Evolutionary conservation across 2,329 filamentous ascomycete species (phyloP), one percentile per base, ranked within the genome.

Genomic region (Talaromyces atroroseus): DNA sequence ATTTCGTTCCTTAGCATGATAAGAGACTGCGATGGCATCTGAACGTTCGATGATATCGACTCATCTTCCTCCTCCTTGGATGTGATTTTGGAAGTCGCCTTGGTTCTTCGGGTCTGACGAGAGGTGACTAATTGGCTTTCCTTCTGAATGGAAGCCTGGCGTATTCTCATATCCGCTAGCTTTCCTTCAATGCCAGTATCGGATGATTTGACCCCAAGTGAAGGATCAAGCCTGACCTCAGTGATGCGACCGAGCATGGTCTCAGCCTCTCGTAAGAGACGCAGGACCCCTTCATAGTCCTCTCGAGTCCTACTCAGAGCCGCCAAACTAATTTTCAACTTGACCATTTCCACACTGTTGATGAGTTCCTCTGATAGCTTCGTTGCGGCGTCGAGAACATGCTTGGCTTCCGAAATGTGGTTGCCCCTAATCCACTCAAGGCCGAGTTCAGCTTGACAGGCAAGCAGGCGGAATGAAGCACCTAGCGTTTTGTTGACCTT

Each of bases 401-500:
- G 81, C n/a, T 74, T 69, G 1, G 78, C 80, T 65, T 82, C 79
- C 14, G 75, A 71, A 2, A 76, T 57, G 61, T 77, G 71, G 5
- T 78, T 79, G 53, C 79, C 77, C 46, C 77, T 73, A 45, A 78
- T 74, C 71, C 76, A 79, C 52, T 77, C 75, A 50, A 77, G 70
- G 14, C 74, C 76, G 51, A 78, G 65, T 61, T 79, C 64, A 49
- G 75, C 73, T 63, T 77, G 70, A 47, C 76, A 78, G 40, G 78
- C 73, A 20, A 76, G 71, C 26, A 76, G 68, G 1, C 80, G 73
- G 12, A 85, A 78, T 36, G 81, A 78, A 0, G 88, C 85, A 49
- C 81, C 77, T 8, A 88, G 82, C n/a, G 81, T 83, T 58, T 81
- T 79, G 21, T 89, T 89, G 58, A 95, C 82, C 65, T 88, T 90